phyloP scores from a whole-genome alignment of 768 basidiomycete genomes.

The Leccinum aurantiacum region DNA sequence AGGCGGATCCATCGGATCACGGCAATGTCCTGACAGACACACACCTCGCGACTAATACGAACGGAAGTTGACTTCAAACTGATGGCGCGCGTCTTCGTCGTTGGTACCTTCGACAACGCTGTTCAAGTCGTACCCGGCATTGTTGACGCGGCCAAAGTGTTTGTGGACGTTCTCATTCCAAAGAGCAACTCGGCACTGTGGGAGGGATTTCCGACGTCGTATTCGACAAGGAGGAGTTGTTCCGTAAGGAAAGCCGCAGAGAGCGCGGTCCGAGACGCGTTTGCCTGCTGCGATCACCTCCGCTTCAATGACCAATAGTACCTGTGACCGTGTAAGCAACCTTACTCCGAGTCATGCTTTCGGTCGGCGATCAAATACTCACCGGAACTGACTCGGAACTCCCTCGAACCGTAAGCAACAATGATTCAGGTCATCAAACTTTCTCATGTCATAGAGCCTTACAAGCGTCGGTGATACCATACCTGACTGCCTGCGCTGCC shows the following conservation, averaged over 20 bases:
- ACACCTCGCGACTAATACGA: conserved; percentile 16
- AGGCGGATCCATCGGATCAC: no score
- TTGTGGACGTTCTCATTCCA: conserved; percentile 12
- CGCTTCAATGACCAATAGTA: conserved; percentile 33
- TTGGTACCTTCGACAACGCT: conserved; percentile 28
- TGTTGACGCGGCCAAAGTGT: conserved; percentile 35
- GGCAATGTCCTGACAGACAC: no score
- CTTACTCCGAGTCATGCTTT: no score
- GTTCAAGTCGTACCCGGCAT: conserved; percentile 26
- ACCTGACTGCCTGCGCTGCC: no score
- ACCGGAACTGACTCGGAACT: no score
- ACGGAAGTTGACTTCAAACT: conserved; percentile 34
- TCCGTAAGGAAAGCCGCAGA: conserved; percentile 12
- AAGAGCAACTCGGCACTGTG: conserved; percentile 23
- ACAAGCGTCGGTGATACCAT: no score
- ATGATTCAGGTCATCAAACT: no score
- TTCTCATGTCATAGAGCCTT: no score
- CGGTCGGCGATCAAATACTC: no score
- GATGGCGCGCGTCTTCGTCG: conserved; percentile 25
- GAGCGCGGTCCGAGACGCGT: conserved; percentile 19
- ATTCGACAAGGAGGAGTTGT: conserved; percentile 27
- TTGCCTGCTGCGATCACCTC: conserved; percentile 28
- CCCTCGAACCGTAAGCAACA: no score
- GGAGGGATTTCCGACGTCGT: conserved; percentile 29
- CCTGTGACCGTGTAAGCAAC: conserved; percentile 35